These are phyloP conservation scores for Meyerozyma guilliermondii DNA, from an alignment of 1,139 yeast genomes.

Conservation along the genomic window DNA sequence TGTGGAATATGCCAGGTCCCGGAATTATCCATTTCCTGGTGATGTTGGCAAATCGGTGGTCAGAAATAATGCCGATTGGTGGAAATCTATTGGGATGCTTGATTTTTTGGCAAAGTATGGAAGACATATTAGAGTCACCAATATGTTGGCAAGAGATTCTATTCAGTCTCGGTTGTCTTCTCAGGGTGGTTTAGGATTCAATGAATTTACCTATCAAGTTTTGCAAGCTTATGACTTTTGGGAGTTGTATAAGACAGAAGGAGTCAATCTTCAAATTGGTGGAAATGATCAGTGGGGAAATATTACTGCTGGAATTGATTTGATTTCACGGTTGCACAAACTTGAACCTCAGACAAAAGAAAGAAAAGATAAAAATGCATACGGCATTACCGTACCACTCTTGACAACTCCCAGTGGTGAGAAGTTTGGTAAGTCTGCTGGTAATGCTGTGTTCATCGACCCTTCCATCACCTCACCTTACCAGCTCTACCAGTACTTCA, in stretches of 20 bases:
- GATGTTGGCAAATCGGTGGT: conserved; percentile 11
- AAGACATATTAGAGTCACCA: conserved; percentile 69
- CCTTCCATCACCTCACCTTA: conserved; percentile 67
- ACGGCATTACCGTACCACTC: conserved; percentile 86
- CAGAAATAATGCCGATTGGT: conserved; percentile 75
- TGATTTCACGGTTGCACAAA: conserved; percentile 60
- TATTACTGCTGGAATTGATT: conserved; percentile 91
- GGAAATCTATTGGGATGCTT: conserved; percentile 70
- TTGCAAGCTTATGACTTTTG: conserved; percentile 93
- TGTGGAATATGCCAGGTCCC: conserved; percentile 50
- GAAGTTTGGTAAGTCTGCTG: conserved; percentile 96
- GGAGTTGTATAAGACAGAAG: conserved; percentile 59
- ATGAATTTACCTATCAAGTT: conserved; percentile 89
- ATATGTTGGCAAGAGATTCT: conserved; percentile 88
- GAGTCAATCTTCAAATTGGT: conserved; percentile 79
- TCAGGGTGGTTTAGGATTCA: conserved; percentile 79
- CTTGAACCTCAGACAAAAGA: conserved; percentile 9
- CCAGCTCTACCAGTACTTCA: conserved; percentile 81
- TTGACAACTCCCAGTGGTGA: conserved; percentile 87
- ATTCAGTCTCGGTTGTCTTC: conserved; percentile 69
- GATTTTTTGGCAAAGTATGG: conserved; percentile 79
- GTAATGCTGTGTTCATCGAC: conserved; percentile 90
- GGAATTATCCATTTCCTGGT: conserved; percentile 39
- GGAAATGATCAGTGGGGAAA: conserved; percentile 99
- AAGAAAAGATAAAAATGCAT: conserved; percentile 25